Conservation (phyloP, 2,329 filamentous ascomycete genomes). For the Fonsecaea multimorphosa region DNA sequence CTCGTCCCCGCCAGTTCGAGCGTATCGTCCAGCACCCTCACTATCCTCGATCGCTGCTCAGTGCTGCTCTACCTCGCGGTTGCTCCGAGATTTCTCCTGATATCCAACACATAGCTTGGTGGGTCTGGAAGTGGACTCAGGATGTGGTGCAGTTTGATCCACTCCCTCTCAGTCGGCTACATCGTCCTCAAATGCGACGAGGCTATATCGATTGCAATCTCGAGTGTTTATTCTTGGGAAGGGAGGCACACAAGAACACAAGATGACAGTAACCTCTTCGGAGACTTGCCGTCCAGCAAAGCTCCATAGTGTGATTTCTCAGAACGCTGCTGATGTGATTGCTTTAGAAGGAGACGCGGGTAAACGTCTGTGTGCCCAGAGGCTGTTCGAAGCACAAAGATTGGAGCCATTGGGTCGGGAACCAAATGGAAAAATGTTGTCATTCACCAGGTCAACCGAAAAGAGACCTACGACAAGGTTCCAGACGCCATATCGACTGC, state of each 20-base stretch:
- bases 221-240: neutral
- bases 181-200: neutral
- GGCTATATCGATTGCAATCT: neutral
- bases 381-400: neutral
- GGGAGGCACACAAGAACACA: neutral
- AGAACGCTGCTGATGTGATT: neutral
- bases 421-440: neutral
- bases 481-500: slow-evolving; percentile 27
- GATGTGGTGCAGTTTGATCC: neutral
- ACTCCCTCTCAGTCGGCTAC: neutral
- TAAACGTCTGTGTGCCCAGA: neutral
- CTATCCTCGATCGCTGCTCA: slow-evolving; percentile 7
- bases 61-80: slow-evolving; percentile 6
- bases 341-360: neutral
- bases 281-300: neutral
- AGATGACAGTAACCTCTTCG: neutral
- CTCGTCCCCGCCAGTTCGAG: slow-evolving; percentile 26
- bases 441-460: neutral
- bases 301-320: neutral
- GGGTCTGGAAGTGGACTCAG: neutral
- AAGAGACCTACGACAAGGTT: slow-evolving; percentile 2
- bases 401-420: neutral
- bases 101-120: neutral
- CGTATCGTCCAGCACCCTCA: slow-evolving; percentile 19
- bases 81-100: slow-evolving; percentile 2